Evolutionary conservation across 2,329 filamentous ascomycete genomes (phyloP), one percentile per base, ranked within the genome.

Genomic region (Claviceps spartinae): DNA sequence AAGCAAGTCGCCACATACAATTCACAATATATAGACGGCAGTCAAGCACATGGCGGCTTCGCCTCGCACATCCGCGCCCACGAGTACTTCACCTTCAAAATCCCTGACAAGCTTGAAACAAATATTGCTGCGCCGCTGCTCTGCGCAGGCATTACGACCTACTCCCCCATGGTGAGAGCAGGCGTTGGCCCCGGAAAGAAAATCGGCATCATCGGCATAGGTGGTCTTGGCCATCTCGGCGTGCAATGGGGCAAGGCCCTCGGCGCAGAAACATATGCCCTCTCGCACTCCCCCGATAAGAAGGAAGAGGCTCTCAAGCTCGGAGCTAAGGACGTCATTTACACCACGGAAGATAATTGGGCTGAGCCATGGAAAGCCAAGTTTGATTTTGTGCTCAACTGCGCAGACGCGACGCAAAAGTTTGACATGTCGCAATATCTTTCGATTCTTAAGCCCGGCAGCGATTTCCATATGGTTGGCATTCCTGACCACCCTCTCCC

Each of bases 61-160:
- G 65, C 72, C 1, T 72, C 68, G 16, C 71, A 77, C 52, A 72
- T 76, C 24, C 67, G 74, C 26, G 72, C 69, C 0, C 74, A 76
- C 54, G 71, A 74, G 58, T 73, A 75, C 65, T 89, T 87, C 57
- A 73, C 72, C 36, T 74, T 81, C 59, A 75, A 75, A 56, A 78
- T 81, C 40, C 78, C 77, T 0, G 75, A 79, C n/a, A 63, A 61
- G 1, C 65, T 81, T 9, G 64, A 70, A 7, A 71, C 71, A 0
- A 71, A 74, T 36, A 61, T 70, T 1, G 75, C 73, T 0, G 78
- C 85, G 1, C 86, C 86, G 1, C 81, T 93, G 71, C 73, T 91
- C 30, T 91, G 87, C 62, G 87, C 81, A 1, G 87, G 88, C 1
- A 75, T 91, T 50, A 93, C 87, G 0, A 77, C 83, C 0, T 93